Percentiles rank a stretch among this genome's conserved stretches.
Conservation (phyloP, 2,329 filamentous ascomycete species). For the Zasmidium cellare region DNA sequence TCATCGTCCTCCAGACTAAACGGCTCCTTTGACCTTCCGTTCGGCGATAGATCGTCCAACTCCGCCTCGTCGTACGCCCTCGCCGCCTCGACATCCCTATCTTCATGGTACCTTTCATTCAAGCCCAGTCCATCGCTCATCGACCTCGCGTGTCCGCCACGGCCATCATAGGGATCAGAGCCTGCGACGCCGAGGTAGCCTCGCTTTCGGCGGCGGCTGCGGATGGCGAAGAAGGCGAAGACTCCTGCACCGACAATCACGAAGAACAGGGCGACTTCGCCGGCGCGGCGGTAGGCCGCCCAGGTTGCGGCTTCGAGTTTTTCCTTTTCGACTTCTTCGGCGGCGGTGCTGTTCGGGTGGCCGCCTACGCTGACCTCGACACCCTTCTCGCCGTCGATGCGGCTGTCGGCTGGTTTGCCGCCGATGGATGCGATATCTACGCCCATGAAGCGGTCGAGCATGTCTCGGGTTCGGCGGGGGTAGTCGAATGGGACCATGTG, state of each 20-base stretch:
- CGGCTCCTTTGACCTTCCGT: slow-evolving; percentile 4
- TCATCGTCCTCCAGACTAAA: slow-evolving; percentile 28
- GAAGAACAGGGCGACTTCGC: slow-evolving; percentile 80
- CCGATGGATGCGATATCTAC: slow-evolving; percentile 90
- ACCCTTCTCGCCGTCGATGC: slow-evolving; percentile 82
- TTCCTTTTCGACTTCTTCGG: slow-evolving; percentile 67
- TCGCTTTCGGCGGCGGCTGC: slow-evolving; percentile 50
- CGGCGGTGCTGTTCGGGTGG: slow-evolving; percentile 67
- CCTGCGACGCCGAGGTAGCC: slow-evolving; percentile 48
- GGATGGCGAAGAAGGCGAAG: slow-evolving; percentile 73
- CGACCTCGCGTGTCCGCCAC: slow-evolving; percentile 29
- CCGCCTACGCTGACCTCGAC: slow-evolving; percentile 72
- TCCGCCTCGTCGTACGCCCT: slow-evolving; percentile 62
- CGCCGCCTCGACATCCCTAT: slow-evolving; percentile 61
- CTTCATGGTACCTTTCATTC: slow-evolving; percentile 36
- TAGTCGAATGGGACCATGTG: slow-evolving; percentile 99
- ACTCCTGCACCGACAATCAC: slow-evolving; percentile 70
- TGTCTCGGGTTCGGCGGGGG: slow-evolving; percentile 81
- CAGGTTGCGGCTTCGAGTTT: slow-evolving; percentile 82
- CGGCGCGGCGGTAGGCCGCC: slow-evolving; percentile 84
- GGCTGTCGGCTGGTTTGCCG: slow-evolving; percentile 73
- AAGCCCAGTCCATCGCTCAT: slow-evolving; percentile 44
- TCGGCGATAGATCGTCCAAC: slow-evolving; percentile 49
- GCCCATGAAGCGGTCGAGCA: slow-evolving; percentile 94
- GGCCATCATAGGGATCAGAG: slow-evolving; percentile 40